Conservation (phyloP, 495 filamentous ascomycete species). For the Platismatia glauca region DNA sequence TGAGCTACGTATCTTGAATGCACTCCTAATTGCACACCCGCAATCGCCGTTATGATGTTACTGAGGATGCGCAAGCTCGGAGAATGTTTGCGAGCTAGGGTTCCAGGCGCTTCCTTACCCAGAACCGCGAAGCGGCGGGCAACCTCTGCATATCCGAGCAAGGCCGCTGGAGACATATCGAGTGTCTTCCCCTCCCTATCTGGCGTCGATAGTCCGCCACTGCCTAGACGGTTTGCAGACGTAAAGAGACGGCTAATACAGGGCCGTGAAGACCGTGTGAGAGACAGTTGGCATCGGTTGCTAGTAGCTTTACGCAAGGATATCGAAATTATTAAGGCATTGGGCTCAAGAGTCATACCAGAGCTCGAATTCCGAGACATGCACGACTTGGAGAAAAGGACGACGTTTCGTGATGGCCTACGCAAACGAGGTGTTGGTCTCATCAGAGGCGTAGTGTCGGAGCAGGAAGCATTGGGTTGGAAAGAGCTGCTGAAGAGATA, state of each 20-base stretch:
- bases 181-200: constrained; percentile 76
- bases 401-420: constrained; percentile 31
- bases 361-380: constrained; percentile 41
- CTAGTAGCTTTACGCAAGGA: constrained; percentile 46
- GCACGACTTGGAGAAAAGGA: constrained; percentile 32
- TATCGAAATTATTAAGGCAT: constrained; percentile 34
- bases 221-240: constrained; percentile 65
- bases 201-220: constrained; percentile 50
- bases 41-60: not conserved
- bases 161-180: constrained; percentile 65
- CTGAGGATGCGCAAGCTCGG: not conserved
- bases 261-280: constrained; percentile 53
- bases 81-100: not conserved
- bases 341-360: constrained; percentile 36
- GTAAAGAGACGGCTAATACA: constrained; percentile 58
- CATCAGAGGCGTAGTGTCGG: constrained; percentile 48
- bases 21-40: not conserved
- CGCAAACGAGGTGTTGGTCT: constrained; percentile 50
- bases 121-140: not conserved
- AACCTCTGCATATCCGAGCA: constrained; percentile 19
- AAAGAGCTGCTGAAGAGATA: constrained; percentile 51
- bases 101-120: not conserved
- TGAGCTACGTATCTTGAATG: not conserved
- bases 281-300: constrained; percentile 61
- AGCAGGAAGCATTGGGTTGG: constrained; percentile 45